These are phyloP conservation scores for Boletus smithii DNA, from an alignment of 1,284 basidiomycete genomes.

Conservation along the genomic window DNA sequence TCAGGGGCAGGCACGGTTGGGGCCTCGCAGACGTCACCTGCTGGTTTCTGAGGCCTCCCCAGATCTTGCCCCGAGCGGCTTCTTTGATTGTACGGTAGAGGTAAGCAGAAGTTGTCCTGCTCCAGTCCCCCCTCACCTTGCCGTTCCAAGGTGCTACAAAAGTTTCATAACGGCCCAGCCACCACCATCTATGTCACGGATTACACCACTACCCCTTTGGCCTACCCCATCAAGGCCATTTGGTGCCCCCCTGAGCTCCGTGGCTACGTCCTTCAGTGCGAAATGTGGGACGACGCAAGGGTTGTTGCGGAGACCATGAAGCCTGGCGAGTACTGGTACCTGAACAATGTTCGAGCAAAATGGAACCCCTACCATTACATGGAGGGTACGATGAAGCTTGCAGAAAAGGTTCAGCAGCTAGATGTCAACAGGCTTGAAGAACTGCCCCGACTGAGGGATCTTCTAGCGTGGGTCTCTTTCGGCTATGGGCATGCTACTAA, in stretches of 20 bases:
- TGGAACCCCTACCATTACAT: slow-evolving; percentile 37
- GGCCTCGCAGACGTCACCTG: slow-evolving; percentile 39
- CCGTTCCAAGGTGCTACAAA: slow-evolving; percentile 42
- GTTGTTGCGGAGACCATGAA: slow-evolving; percentile 40
- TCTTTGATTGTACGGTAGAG: slow-evolving; percentile 63
- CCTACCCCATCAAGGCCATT: slow-evolving; percentile 31
- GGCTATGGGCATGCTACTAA: no score
- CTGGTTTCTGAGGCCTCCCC: slow-evolving; percentile 48
- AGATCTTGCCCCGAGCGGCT: slow-evolving; percentile 41
- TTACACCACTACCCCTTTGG: slow-evolving; percentile 45
- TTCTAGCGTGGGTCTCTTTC: no score
- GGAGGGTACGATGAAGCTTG: slow-evolving; percentile 48
- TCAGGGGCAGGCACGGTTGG: no score
- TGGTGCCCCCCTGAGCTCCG: slow-evolving; percentile 46
- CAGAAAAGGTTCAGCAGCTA: no score
- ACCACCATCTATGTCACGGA: slow-evolving; percentile 59
- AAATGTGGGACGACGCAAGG: slow-evolving; percentile 50
- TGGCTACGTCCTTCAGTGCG: slow-evolving; percentile 47
- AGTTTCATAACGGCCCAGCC: slow-evolving; percentile 37
- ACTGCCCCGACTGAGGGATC: no score
- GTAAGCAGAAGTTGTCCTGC: no score
- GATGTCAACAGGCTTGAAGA: no score
- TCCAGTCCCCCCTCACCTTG: neutral
- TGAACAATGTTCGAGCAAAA: slow-evolving; percentile 51
- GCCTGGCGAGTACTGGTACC: slow-evolving; percentile 45